Percentiles rank a stretch among this genome's conserved stretches.
phyloP scores from a whole-genome alignment of 2,329 filamentous ascomycete species.

The Paradendryphiella salina region DNA sequence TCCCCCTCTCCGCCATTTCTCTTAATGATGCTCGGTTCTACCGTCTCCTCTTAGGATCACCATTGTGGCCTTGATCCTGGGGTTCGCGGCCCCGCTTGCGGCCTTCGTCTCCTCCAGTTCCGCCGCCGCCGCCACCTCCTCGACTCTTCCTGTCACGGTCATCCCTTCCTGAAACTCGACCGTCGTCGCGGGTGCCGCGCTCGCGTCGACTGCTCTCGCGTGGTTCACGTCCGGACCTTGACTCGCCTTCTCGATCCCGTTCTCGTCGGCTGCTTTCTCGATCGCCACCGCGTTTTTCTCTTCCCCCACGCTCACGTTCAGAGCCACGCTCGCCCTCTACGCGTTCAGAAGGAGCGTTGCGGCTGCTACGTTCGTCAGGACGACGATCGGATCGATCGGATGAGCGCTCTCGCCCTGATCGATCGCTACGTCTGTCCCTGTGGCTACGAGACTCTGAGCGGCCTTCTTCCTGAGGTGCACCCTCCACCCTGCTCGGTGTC shows the following conservation, averaged over 20 bases:
- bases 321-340: slow-evolving; percentile 28
- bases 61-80: slow-evolving; percentile 25
- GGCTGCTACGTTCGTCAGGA: slow-evolving; percentile 32
- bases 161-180: slow-evolving; percentile 28
- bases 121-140: slow-evolving; percentile 14
- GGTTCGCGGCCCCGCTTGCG: slow-evolving; percentile 30
- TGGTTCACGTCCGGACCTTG: slow-evolving; percentile 17
- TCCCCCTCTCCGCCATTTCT: not conserved
- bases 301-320: slow-evolving; percentile 33
- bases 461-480: slow-evolving; percentile 26
- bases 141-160: slow-evolving; percentile 32
- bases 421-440: slow-evolving; percentile 36
- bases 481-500: slow-evolving; percentile 22
- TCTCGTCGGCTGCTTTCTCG: slow-evolving; percentile 27
- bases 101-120: slow-evolving; percentile 24
- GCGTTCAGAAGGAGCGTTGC: slow-evolving; percentile 25
- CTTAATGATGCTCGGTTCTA: slow-evolving; percentile 10
- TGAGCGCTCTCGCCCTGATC: slow-evolving; percentile 34
- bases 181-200: slow-evolving; percentile 29
- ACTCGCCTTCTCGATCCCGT: slow-evolving; percentile 19
- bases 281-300: slow-evolving; percentile 35
- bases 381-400: slow-evolving; percentile 31
- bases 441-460: slow-evolving; percentile 36
- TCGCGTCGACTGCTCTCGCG: slow-evolving; percentile 30
- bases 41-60: slow-evolving; percentile 30